Base-by-base conservation (phyloP, 768 basidiomycete species). In the Podaxis sp. region DNA sequence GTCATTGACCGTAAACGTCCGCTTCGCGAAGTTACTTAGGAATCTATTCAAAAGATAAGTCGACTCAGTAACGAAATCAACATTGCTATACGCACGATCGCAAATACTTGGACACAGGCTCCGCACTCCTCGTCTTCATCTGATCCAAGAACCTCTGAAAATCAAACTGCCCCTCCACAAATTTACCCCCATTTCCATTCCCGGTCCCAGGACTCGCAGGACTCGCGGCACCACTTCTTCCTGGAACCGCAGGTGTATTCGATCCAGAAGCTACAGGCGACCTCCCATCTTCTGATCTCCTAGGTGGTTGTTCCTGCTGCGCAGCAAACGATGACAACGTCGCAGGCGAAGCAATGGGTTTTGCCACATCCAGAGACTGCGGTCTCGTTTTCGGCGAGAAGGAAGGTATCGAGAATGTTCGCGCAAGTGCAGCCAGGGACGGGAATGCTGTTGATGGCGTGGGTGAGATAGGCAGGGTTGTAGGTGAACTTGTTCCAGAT, bases 141-240 rank as follows among this genome's bases (percentile, higher is more conserved):
- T 99, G 95, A 73, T 96, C 94, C 65, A 98, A 75, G 74, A 99
- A 99, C 53, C 81, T 87, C 71, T 96, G 94, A 72, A 98, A 98
- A 74, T 98, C 96, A 67, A 98, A 98, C 47, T 79, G 78, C 0
- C 79, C 78, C 61, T 81, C 82, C 40, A 63, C 71, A 37, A 69
- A 67, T 61, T 72, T 75, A 19, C 59, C 40, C 11, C 64, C 67
- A 25, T 74, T 65, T 0, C 68, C 70, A 55, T 66, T 73, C n/a
- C 66, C 67, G 2, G 62, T 55, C 19, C 67, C 70, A 57, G 64
- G 52, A 49, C 27, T 47, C 29, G n/a, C 22, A n/a, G 61, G 61
- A 49, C 54, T 62, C 9, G 37, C 41, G 5, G 54, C 22, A 36
- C 61, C 61, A 40, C 61, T 62, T 25, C 52, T 22, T 11, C 61